phyloP scores from a whole-genome alignment of 148 eudicot genomes.

The Vaccinium myrtillus region DNA sequence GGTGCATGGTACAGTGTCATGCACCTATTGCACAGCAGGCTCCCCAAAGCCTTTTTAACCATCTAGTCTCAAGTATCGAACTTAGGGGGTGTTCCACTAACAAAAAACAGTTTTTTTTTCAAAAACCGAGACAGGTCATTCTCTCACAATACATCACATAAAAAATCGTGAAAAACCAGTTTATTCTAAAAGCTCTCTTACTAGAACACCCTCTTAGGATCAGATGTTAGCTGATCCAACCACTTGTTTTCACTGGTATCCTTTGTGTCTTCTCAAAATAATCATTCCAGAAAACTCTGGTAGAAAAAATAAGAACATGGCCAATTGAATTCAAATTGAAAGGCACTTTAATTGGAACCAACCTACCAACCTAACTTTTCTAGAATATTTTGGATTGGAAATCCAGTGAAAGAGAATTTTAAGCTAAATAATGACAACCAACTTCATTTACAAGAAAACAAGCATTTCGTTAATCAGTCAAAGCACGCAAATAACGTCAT shows the following conservation, averaged over 20 bases:
- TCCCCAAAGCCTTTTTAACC: no score
- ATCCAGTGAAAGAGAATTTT: neutral
- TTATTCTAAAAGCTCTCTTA: no score
- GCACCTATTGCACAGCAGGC: no score
- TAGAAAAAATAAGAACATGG: neutral
- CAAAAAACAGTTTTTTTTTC: no score
- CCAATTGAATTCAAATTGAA: neutral
- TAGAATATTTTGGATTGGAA: neutral
- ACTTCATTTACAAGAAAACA: constrained; percentile 3
- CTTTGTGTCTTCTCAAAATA: neutral
- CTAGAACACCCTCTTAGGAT: no score
- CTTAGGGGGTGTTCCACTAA: no score
- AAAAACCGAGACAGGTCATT: no score
- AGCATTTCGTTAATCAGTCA: neutral
- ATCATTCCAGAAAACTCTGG: neutral
- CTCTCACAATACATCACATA: no score
- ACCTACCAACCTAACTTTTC: neutral
- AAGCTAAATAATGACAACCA: neutral
- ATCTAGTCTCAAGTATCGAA: no score
- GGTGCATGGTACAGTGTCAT: no score
- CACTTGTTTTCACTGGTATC: neutral
- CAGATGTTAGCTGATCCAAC: no score
- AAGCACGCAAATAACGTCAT: neutral
- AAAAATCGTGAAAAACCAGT: no score
- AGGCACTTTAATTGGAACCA: neutral